A percentile compares a stretch with the other conserved stretches of the same genome.
Conservation (phyloP, 1,284 basidiomycete genomes). For the Sporisorium exsertum region DNA sequence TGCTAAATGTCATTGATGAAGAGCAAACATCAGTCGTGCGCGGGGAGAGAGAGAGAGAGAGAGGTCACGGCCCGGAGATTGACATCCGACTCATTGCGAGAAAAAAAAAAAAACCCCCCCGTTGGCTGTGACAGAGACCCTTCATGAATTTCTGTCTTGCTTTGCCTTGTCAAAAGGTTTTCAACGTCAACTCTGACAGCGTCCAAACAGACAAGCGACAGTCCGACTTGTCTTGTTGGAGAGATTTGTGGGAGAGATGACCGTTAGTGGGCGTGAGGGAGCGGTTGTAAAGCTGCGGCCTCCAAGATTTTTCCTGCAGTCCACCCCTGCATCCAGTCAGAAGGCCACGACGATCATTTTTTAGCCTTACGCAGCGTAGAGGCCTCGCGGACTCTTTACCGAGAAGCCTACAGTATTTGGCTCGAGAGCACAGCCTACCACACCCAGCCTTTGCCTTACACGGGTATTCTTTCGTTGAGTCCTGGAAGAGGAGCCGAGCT, state of each 20-base stretch:
- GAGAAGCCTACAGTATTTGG: background rate
- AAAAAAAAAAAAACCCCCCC: background rate
- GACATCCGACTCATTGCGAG: background rate
- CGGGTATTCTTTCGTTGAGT: background rate
- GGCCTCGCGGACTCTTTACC: background rate
- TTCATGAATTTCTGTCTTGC: background rate
- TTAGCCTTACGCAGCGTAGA: background rate
- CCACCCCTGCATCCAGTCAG: background rate
- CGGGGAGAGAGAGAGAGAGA: background rate
- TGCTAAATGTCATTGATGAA: too few species aligned
- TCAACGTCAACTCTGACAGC: too few species aligned
- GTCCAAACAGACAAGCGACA: too few species aligned
- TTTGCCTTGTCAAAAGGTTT: background rate
- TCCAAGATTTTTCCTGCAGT: background rate
- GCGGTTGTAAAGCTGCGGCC: background rate
- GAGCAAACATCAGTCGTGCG: background rate
- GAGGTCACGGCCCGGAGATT: constrained; percentile 7
- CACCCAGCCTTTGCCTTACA: background rate
- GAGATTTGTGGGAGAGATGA: too few species aligned
- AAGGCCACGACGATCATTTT: background rate
- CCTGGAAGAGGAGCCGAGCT: too few species aligned
- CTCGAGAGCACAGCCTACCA: background rate
- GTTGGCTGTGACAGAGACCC: background rate
- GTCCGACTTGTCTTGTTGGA: too few species aligned
- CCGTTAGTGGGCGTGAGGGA: background rate